Evolutionary conservation across 2,329 filamentous ascomycete species (phyloP).

Genomic region (Fusarium sp.): DNA sequence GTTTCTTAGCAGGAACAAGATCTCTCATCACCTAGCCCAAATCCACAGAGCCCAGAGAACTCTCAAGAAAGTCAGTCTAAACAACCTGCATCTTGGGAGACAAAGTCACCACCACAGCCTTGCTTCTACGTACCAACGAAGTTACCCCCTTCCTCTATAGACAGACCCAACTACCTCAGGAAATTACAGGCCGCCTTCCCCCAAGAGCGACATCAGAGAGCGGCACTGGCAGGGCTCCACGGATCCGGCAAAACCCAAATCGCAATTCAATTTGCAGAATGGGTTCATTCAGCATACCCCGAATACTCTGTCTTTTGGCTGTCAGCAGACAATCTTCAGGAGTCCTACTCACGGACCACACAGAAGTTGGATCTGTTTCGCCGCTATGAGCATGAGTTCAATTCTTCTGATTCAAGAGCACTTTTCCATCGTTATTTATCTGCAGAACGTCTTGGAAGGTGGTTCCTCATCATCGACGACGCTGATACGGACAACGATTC

Average conservation of each 20-base stretch:
- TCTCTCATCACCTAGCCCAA: fast-evolving
- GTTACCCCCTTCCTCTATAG: neutral
- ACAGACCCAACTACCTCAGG: neutral
- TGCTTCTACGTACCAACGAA: neutral
- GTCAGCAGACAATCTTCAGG: neutral
- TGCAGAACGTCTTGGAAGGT: neutral
- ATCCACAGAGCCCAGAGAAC: neutral
- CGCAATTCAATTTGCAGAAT: neutral
- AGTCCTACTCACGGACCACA: neutral
- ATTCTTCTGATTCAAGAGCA: neutral
- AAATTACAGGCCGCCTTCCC: neutral
- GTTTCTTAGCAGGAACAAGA: neutral
- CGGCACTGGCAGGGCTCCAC: neutral
- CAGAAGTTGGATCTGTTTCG: neutral
- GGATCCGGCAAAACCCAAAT: neutral
- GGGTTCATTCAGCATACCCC: neutral
- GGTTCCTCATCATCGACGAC: neutral
- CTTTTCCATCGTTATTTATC: neutral
- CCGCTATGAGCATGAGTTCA: fast-evolving
- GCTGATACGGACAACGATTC: neutral
- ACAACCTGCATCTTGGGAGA: neutral
- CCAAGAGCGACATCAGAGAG: neutral
- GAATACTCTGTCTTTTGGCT: neutral
- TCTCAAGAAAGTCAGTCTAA: neutral
- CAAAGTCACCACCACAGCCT: neutral